Conservation (phyloP, 768 basidiomycete genomes). For the Kwoniella sp. region DNA sequence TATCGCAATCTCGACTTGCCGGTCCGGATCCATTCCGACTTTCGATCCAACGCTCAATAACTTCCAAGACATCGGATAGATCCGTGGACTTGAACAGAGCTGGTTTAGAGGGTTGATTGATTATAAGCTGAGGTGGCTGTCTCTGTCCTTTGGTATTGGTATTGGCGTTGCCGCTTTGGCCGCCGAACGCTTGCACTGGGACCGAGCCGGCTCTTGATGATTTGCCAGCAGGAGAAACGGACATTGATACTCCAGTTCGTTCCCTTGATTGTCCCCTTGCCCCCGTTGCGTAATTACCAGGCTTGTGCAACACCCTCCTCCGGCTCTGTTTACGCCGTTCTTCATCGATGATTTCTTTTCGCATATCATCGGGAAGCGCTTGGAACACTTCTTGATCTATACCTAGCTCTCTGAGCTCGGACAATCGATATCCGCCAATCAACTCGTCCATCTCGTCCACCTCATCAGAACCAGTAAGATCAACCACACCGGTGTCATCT, state of each 20-base stretch:
- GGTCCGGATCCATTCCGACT: constrained; percentile 67
- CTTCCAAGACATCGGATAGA: constrained; percentile 69
- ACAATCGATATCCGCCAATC: constrained; percentile 59
- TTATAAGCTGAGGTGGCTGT: constrained; percentile 1
- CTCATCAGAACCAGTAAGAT: constrained; percentile 26
- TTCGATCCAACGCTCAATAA: constrained; percentile 76
- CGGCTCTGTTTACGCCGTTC: constrained; percentile 37
- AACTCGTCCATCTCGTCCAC: constrained; percentile 43
- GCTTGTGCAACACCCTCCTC: constrained; percentile 29
- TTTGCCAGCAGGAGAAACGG: constrained; percentile 31
- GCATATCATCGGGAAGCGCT: constrained; percentile 66
- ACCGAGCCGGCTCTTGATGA: constrained; percentile 58
- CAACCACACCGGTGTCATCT: constrained; percentile 10
- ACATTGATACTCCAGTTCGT: constrained; percentile 27
- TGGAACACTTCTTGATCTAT: constrained; percentile 75
- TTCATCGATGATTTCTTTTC: constrained; percentile 71
- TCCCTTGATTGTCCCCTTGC: constrained; percentile 25
- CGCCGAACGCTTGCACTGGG: constrained; percentile 3
- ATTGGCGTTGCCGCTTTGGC: not conserved
- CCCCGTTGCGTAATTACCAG: constrained; percentile 24
- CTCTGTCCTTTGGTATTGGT: not conserved
- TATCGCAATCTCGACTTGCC: constrained; percentile 71
- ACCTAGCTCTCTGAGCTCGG: constrained; percentile 65
- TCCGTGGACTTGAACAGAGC: constrained; percentile 58
- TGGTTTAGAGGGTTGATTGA: constrained; percentile 28